Conservation (phyloP, 2,329 filamentous ascomycete genomes). For the Hawksworthiomyces lignivorus region DNA sequence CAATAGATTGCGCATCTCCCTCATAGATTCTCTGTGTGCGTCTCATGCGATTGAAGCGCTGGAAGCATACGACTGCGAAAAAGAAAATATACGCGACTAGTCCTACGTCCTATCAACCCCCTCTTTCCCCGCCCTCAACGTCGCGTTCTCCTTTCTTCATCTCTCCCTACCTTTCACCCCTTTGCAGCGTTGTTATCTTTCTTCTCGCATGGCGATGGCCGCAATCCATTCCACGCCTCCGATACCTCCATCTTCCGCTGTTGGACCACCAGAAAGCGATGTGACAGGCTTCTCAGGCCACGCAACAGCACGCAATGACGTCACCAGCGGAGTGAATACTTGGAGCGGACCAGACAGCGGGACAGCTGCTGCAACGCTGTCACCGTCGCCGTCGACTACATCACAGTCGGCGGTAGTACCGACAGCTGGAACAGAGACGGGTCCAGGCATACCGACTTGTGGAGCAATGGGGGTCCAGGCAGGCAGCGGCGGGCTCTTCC, state of each 20-base stretch:
- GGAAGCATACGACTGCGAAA: too few relatives aligned
- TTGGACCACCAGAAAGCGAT: neutral
- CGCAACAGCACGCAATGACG: constrained; percentile 5
- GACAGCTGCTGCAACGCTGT: neutral
- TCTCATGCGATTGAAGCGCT: too few relatives aligned
- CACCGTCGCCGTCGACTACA: neutral
- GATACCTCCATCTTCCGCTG: neutral
- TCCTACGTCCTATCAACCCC: neutral
- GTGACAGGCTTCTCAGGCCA: neutral
- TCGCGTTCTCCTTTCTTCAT: neutral
- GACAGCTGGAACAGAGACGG: neutral
- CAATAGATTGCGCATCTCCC: too few relatives aligned
- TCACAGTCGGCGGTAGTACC: neutral
- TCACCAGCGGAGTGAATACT: constrained; percentile 3
- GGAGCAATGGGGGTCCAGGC: neutral
- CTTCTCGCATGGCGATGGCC: constrained; percentile 7
- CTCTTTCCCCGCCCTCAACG: neutral
- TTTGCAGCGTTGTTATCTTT: too few relatives aligned
- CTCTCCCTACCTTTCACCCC: too few relatives aligned
- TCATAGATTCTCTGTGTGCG: too few relatives aligned
- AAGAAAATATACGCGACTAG: neutral
- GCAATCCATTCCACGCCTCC: constrained; percentile 9
- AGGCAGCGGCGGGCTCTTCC: constrained; percentile 1
- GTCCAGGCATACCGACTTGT: constrained; percentile 7
- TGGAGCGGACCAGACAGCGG: neutral